Base-by-base conservation (phyloP, 805 yeast species). In the Ogataea angusta region DNA sequence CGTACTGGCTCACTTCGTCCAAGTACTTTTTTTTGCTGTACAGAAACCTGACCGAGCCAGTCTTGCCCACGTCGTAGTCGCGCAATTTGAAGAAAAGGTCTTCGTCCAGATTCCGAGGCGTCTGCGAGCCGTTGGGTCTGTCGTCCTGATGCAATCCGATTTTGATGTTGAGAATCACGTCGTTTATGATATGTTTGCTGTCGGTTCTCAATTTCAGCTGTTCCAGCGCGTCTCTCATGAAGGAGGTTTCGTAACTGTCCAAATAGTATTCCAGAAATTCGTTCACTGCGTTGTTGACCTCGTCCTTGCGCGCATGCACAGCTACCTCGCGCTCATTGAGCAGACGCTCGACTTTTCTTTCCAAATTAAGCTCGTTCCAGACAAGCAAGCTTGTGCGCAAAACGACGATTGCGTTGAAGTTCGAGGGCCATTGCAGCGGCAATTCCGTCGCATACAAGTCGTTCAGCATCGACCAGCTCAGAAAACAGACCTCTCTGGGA, bases 401-500 rank as follows among this genome's bases (percentile, higher is more conserved):
- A 21, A 78, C 72, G 3, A 87, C 84, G 38, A 86, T 55, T 0
- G 96, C 88, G 23, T 83, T 76, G 19, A 82, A 72, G 57, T 87
- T 91, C 3, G 86, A 80, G 1, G 96, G 93, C 7, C 78, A 72
- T 52, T 77, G 80, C 25, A 89, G 62, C 8, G 79, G 71, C 13
- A 83, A 68, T 26, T 85, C 86, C 2, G 95, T 78, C 40, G 80
- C 74, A 56, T 81, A 77, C 9, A 80, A 67, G 58, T 89, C 97
- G 51, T 78, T 78, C n/a, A 80, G 69, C 2, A 88, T 70, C n/a
- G 77, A 61, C 95, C 95, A 89, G 2, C 85, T 78, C 27, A 77
- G 59, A 49, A 72, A 66, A 4, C 81, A 72, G 9, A 72, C 57
- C 12, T 73, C 70, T 49, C 73, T 69, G 16, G 70, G 66, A 10